Evolutionary conservation across 164 flowering plant species (phyloP), one percentile per base, ranked within the genome.

Genomic region (Aristolochia contorta): DNA sequence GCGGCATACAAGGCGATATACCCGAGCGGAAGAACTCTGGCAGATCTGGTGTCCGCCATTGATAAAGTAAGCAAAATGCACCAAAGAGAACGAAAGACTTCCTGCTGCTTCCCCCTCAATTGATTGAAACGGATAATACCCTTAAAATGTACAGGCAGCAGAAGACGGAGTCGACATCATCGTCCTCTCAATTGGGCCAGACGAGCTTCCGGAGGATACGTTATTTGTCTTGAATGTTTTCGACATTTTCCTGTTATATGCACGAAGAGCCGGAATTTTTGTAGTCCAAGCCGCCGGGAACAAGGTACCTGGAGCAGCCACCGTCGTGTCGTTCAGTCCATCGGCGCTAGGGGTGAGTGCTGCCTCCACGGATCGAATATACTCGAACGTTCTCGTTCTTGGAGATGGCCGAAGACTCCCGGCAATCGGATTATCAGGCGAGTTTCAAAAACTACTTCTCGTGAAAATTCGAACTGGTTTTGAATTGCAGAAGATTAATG

Each of bases 261-360:
- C 96, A 8, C 67, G 74, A 43, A 72, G 80, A 56, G 96, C 98
- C 0, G 96, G 98, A 24, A 80, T 83, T 37, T 80, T 87, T 23
- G 95, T 89, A 32, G 95, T 81, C 2, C 93, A 92, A 69, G 98
- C 98, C 0, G 91, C 78, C 0, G 98, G 98, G 0, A 92, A 92
- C 60, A 68, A 69, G 18, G 98, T 95, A 4, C 96, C 98, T 0
- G 74, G 43, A 12, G 80, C 82, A 16, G 71, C 81, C 67, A 67
- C 75, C 1, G 80, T 85, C 0, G 82, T 80, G 8, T 80, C 96
- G 7, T 89, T 68, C 65, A 89, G 98, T 72, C 95, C 98, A 27
- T 89, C 93, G 98, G 77, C 79, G 33, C 68, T 92, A 23, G 85
- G 85, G 10, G 95, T 78, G 0, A 96, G 87, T 56, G 75, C 95